Conservation (phyloP, 2,329 filamentous ascomycete genomes). For the Dothideomycetes sp. region DNA sequence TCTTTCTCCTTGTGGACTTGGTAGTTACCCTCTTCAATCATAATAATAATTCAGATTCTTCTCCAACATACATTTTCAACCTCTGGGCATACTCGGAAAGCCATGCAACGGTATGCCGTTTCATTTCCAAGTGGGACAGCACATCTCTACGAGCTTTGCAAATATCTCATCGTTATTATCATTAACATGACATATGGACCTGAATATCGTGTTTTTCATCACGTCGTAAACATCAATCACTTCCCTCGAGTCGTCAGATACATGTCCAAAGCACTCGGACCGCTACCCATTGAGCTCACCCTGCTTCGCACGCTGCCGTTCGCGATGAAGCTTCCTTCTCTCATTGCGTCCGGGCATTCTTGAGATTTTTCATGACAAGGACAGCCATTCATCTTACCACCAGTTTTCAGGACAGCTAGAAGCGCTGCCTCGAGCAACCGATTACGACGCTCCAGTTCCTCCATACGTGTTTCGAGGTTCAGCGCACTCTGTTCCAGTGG, state of each 20-base stretch:
- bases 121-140: too few relatives aligned
- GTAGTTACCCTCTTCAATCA: too few relatives aligned
- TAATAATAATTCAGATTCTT: too few relatives aligned
- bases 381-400: constrained; percentile 26
- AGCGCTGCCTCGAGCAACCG: constrained; percentile 31
- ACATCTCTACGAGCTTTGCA: too few relatives aligned
- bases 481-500: constrained; percentile 1
- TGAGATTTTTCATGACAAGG: constrained; percentile 13
- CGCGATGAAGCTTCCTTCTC: not conserved
- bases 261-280: constrained; percentile 29
- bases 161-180: too few relatives aligned
- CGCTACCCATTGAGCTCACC: constrained; percentile 20
- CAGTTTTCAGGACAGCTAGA: constrained; percentile 31
- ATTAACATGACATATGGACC: too few relatives aligned
- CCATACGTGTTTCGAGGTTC: constrained; percentile 26
- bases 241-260: constrained; percentile 24
- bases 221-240: not conserved
- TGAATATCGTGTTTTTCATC: constrained; percentile 4
- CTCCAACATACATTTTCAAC: too few relatives aligned
- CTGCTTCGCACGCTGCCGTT: constrained; percentile 20
- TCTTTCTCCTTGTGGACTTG: too few relatives aligned
- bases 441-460: constrained; percentile 32
- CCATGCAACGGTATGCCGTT: too few relatives aligned
- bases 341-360: constrained; percentile 4
- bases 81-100: too few relatives aligned